Base-by-base conservation (phyloP, 2,329 filamentous ascomycete species). In the Aspergillus costaricaensis region DNA sequence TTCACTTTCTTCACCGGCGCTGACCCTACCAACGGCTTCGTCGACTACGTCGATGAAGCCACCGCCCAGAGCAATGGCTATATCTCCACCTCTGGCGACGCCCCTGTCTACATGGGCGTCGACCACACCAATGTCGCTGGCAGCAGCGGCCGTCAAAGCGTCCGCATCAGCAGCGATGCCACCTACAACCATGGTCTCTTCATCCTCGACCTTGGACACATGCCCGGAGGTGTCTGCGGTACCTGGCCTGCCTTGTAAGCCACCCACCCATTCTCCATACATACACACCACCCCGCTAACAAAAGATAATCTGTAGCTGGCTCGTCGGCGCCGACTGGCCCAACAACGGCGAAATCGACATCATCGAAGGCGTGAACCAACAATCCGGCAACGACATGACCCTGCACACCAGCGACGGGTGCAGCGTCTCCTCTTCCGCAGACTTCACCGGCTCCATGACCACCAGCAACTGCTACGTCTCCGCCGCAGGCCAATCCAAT, bases 11-110 rank as follows among this genome's bases (percentile, higher is more conserved):
- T 76, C 65, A 82, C 80, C 7, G 74, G 61, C 15, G 19, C 67
- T 3, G 91, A 95, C 69, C 91, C 91, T 0, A 95, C 91, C 2
- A 68, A 87, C 63, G 91, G 91, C 32, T 91, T 87, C 68, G 91
- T 95, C 67, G 77, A 85, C 62, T 95, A 92, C 69, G 82, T 87
- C 57, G 79, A 85, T 65, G 80, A 82, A 54, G 60, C 72, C n/a
- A 83, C 82, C 1, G 90, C 91, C 58, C 82, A 84, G 61, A 70
- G 73, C n/a, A 73, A 77, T 39, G 82, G 83, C 15, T 81, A 92
- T 8, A 86, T 88, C 63, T 84, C 83, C 62, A 85, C 81, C 64
- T 74, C 80, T 53, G 78, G 83, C 58, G 78, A 80, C 57, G 25
- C 25, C 25, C 81, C 80, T 61, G 79, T 91, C 68, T 90, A 88